phyloP scores from a whole-genome alignment of 2,329 filamentous ascomycete genomes.

The Macrophomina tecta region DNA sequence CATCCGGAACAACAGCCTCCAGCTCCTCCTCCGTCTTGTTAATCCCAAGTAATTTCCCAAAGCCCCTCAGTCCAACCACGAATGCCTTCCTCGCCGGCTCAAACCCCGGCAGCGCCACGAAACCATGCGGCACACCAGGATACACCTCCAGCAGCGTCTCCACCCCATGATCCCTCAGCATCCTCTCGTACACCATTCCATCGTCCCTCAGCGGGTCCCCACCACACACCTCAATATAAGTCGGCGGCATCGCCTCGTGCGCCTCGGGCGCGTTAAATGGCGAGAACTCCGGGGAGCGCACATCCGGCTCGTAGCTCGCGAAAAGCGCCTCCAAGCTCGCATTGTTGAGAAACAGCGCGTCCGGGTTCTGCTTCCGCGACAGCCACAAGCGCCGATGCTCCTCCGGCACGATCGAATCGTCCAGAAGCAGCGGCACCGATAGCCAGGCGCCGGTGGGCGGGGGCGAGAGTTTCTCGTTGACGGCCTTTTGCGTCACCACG shows the following conservation, averaged over 20 bases:
- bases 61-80: too few relatives aligned
- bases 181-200: conserved; percentile 27
- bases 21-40: too few relatives aligned
- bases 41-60: too few relatives aligned
- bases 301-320: conserved; percentile 2
- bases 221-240: conserved; percentile 29
- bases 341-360: conserved; percentile 2
- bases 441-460: neutral
- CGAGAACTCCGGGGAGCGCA: neutral
- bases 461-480: neutral
- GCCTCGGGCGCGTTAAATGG: neutral
- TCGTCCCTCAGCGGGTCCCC: conserved; percentile 30
- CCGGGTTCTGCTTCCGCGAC: neutral
- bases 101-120: too few relatives aligned
- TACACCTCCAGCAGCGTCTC: conserved; percentile 29
- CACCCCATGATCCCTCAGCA: conserved; percentile 28
- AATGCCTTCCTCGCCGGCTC: too few relatives aligned
- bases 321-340: neutral
- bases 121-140: conserved; percentile 29
- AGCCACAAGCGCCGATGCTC: neutral
- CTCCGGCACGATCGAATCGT: neutral
- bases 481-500: neutral
- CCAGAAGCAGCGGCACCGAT: neutral
- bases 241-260: conserved; percentile 19
- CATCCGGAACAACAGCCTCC: too few relatives aligned